Conservation (phyloP, 2,329 filamentous ascomycete genomes). For the Cladosporium sp. region DNA sequence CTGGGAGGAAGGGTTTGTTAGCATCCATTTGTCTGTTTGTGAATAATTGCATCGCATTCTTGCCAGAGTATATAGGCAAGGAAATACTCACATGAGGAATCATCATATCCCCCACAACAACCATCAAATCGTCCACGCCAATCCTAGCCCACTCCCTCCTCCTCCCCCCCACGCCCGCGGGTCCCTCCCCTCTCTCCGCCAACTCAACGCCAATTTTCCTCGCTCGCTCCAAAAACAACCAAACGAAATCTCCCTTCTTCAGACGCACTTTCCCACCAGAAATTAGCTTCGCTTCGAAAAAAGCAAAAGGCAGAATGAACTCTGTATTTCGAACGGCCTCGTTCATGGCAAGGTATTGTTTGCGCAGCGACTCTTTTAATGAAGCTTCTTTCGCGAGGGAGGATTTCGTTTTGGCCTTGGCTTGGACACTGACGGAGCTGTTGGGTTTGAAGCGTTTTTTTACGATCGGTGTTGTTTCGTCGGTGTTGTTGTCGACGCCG, state of each 20-base stretch:
- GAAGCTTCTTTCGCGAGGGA: conserved; percentile 74
- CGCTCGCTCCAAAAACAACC: conserved; percentile 89
- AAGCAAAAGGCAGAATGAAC: conserved; percentile 88
- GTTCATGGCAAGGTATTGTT: conserved; percentile 77
- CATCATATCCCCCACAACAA: conserved; percentile 85
- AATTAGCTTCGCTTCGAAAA: conserved; percentile 90
- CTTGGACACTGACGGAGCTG: conserved; percentile 56
- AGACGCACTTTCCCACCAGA: conserved; percentile 78
- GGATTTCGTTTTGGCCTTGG: conserved; percentile 71
- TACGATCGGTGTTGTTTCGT: not conserved
- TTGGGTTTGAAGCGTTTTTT: conserved; percentile 57
- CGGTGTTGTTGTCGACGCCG: not conserved
- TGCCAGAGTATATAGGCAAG: too few species aligned
- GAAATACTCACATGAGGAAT: conserved; percentile 80
- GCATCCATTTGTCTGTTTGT: not conserved
- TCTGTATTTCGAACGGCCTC: conserved; percentile 84
- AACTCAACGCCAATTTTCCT: conserved; percentile 83
- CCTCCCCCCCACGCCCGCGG: conserved; percentile 43
- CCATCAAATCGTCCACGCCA: conserved; percentile 90
- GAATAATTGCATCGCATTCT: too few species aligned
- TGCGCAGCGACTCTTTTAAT: conserved; percentile 67
- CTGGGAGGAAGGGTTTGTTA: conserved; percentile 43
- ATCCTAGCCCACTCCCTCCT: conserved; percentile 85
- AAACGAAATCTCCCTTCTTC: conserved; percentile 88
- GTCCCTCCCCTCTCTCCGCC: conserved; percentile 57